A percentile compares a stretch with the other conserved stretches of the same genome.
phyloP scores from a whole-genome alignment of 306 rosid genomes.

The Acacia acuminata region DNA sequence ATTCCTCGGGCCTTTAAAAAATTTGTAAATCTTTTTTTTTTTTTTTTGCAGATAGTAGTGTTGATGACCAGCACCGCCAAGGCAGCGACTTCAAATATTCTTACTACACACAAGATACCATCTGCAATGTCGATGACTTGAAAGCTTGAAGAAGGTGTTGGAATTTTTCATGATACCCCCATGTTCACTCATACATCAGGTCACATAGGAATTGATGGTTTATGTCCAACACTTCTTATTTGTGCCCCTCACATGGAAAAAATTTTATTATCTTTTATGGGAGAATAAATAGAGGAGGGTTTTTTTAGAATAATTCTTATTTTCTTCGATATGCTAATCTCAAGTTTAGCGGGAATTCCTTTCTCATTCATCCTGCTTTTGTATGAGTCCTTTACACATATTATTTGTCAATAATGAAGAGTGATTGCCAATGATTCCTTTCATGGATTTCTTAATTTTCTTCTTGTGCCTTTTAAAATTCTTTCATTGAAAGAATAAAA shows the following conservation, averaged over 20 bases:
- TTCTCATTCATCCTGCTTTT: conserved; percentile 28
- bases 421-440: conserved; percentile 70
- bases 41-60: conserved; percentile 55
- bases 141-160: conserved; percentile 31
- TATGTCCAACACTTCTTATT: no score
- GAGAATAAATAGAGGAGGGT: no score
- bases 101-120: conserved; percentile 72
- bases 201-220: no score
- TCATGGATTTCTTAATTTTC: conserved; percentile 83
- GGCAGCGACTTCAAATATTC: conserved; percentile 67
- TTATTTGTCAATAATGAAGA: conserved; percentile 48
- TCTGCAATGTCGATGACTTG: conserved; percentile 73
- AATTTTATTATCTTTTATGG: no score
- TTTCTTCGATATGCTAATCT: conserved; percentile 8
- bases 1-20: background rate
- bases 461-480: conserved; percentile 85
- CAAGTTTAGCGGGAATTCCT: no score
- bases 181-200: background rate
- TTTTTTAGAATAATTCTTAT: no score
- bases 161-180: background rate
- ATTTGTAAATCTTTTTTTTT: background rate
- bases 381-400: conserved; percentile 34
- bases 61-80: conserved; percentile 59
- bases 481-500: conserved; percentile 87
- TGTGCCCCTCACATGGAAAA: no score